A percentile compares a stretch with the other conserved stretches of the same genome.
phyloP scores from a whole-genome alignment of 768 basidiomycete genomes.

The Hydnum rufescens region DNA sequence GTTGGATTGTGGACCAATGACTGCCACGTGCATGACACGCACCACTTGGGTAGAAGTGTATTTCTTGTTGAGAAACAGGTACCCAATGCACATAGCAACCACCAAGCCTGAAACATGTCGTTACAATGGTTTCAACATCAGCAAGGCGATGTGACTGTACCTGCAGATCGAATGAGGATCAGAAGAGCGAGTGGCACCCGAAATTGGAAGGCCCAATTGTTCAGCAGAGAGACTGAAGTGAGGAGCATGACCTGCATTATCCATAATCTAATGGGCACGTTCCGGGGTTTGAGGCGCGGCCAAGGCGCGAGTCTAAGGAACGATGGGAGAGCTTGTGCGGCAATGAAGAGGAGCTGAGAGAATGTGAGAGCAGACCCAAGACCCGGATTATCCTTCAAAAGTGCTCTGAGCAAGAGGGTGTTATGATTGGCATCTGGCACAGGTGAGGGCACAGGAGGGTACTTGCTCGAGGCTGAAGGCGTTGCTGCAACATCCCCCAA shows the following conservation, averaged over 20 bases:
- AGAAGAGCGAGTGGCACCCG: constrained; percentile 58
- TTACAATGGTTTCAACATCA: not conserved
- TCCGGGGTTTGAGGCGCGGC: constrained; percentile 32
- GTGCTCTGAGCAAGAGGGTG: constrained; percentile 56
- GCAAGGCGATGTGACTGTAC: constrained; percentile 17
- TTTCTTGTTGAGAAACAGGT: constrained; percentile 33
- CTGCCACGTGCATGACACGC: constrained; percentile 12
- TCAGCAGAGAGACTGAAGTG: constrained; percentile 45
- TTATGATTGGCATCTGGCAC: constrained; percentile 19
- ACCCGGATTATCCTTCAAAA: constrained; percentile 46
- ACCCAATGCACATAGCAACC: constrained; percentile 59
- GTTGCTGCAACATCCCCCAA: constrained; percentile 66
- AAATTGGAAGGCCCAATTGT: constrained; percentile 66
- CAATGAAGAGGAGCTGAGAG: constrained; percentile 65
- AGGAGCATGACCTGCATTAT: constrained; percentile 48
- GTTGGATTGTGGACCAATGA: not conserved
- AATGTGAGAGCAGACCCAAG: constrained; percentile 68
- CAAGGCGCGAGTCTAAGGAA: constrained; percentile 33
- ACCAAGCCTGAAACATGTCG: constrained; percentile 32
- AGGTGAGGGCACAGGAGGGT: not conserved
- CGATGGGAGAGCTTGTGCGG: constrained; percentile 41
- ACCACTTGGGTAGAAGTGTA: constrained; percentile 48
- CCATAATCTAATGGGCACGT: constrained; percentile 53
- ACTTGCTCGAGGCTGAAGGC: not conserved
- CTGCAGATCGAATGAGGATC: constrained; percentile 73